A percentile compares a stretch with the other conserved stretches of the same genome.
phyloP scores from a whole-genome alignment of 768 basidiomycete genomes.

The Tulasnella sp. region DNA sequence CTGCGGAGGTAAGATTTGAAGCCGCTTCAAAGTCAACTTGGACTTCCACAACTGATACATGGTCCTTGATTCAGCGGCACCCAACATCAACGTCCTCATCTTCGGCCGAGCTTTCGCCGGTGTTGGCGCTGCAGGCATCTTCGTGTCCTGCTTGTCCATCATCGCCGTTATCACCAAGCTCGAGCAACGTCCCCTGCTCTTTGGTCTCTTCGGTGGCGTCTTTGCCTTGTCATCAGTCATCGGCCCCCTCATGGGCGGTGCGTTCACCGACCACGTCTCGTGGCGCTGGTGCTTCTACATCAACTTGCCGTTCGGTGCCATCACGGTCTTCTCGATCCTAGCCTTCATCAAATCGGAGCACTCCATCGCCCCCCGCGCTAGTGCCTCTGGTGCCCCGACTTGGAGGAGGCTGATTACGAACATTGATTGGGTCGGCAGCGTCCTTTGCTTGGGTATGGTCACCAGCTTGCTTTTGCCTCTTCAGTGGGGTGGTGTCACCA shows the following conservation, averaged over 20 bases:
- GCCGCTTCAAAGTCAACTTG: too few relatives aligned
- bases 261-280: slow-evolving; percentile 40
- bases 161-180: slow-evolving; percentile 37
- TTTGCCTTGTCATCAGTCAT: slow-evolving; percentile 39
- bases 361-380: slow-evolving; percentile 31
- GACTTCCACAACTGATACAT: too few relatives aligned
- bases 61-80: slow-evolving; percentile 28
- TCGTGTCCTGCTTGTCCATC: slow-evolving; percentile 36
- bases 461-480: slow-evolving; percentile 44
- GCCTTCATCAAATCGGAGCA: slow-evolving; percentile 37
- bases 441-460: slow-evolving; percentile 39
- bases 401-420: slow-evolving; percentile 28
- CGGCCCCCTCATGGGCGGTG: slow-evolving; percentile 40
- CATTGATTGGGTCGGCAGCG: slow-evolving; percentile 43
- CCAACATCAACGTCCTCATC: slow-evolving; percentile 38
- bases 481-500: slow-evolving; percentile 44
- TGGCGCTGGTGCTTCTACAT: slow-evolving; percentile 44
- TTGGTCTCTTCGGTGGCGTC: slow-evolving; percentile 44
- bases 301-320: slow-evolving; percentile 38
- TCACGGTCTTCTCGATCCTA: slow-evolving; percentile 39
- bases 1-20: slow-evolving; percentile 38
- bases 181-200: slow-evolving; percentile 37
- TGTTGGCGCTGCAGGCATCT: slow-evolving; percentile 45
- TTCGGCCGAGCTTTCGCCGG: slow-evolving; percentile 49
- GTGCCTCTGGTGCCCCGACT: slow-evolving; percentile 29